These are phyloP conservation scores for Parietaria judaica DNA, from an alignment of 306 rosid genomes.

Conservation along the genomic window DNA sequence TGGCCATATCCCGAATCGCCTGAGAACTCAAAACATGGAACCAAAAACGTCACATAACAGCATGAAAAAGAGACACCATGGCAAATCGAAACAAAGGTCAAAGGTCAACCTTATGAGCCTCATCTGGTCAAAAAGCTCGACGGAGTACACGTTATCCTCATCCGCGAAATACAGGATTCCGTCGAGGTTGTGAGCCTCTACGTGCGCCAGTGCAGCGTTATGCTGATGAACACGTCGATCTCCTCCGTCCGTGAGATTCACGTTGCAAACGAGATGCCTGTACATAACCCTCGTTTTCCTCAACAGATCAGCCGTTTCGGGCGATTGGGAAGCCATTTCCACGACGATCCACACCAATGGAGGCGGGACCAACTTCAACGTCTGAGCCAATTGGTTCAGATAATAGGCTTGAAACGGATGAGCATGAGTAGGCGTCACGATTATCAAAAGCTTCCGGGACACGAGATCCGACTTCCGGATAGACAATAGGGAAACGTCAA, in stretches of 20 bases:
- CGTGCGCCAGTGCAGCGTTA: constrained; percentile 66
- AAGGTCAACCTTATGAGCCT: constrained; percentile 69
- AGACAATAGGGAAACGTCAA: constrained; percentile 19
- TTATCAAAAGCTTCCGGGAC: constrained; percentile 59
- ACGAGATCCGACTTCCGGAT: constrained; percentile 31
- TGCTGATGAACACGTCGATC: constrained; percentile 54
- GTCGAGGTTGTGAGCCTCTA: constrained; percentile 79
- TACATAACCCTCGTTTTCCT: constrained; percentile 70
- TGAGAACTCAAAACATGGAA: constrained; percentile 24
- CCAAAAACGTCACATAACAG: not conserved
- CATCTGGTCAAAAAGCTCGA: constrained; percentile 63
- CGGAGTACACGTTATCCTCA: constrained; percentile 49
- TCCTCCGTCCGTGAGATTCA: constrained; percentile 43
- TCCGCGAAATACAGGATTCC: constrained; percentile 88
- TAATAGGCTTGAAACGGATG: constrained; percentile 57
- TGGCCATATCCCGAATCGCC: constrained; percentile 85
- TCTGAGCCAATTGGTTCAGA: constrained; percentile 64
- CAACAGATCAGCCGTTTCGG: constrained; percentile 63
- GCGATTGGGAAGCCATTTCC: constrained; percentile 74
- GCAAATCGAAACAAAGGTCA: constrained; percentile 14
- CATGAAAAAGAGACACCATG: no score
- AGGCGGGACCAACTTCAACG: constrained; percentile 46
- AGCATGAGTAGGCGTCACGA: constrained; percentile 62
- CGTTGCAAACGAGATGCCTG: constrained; percentile 68
- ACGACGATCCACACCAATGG: constrained; percentile 87